These are phyloP conservation scores for Endotrypanum monterogeii DNA, from an alignment of 208 protist genomes.

Conservation along the genomic window DNA sequence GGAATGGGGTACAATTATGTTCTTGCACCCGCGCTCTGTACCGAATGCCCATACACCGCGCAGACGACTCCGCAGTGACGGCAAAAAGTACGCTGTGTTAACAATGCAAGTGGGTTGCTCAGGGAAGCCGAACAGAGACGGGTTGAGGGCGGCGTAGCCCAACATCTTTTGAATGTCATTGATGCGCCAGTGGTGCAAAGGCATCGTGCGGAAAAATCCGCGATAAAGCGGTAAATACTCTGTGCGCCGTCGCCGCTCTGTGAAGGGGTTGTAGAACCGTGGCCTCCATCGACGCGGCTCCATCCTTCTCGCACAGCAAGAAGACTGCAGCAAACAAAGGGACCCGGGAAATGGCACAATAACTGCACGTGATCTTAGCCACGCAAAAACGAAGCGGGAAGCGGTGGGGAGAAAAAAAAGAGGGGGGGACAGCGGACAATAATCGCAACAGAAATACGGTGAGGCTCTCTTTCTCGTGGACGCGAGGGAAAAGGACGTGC, in stretches of 20 bases:
- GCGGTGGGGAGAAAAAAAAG: not conserved
- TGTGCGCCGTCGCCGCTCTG: constrained; percentile 41
- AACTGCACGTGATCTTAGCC: not conserved
- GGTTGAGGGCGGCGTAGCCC: constrained; percentile 72
- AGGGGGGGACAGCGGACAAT: no score
- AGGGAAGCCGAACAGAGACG: constrained; percentile 88
- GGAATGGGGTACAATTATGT: constrained; percentile 79
- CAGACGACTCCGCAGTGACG: constrained; percentile 67
- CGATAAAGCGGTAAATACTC: constrained; percentile 67
- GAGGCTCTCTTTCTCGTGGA: no score
- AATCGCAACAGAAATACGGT: not conserved
- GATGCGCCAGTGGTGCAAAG: constrained; percentile 79
- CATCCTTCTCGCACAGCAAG: constrained; percentile 35
- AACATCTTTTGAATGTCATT: constrained; percentile 73
- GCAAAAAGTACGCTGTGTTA: constrained; percentile 87
- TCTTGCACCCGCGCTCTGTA: constrained; percentile 84
- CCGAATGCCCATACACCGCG: constrained; percentile 85
- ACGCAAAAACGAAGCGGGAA: not conserved
- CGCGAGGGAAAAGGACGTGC: no score
- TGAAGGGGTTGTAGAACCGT: constrained; percentile 89
- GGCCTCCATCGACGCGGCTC: constrained; percentile 78
- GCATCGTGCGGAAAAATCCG: constrained; percentile 87
- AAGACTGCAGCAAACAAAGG: not conserved
- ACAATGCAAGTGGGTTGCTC: constrained; percentile 87
- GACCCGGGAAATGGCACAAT: not conserved